Percentiles rank a stretch among this genome's conserved stretches.
Conservation (phyloP, 73 alveolate species). For the Stentor roeselii region DNA sequence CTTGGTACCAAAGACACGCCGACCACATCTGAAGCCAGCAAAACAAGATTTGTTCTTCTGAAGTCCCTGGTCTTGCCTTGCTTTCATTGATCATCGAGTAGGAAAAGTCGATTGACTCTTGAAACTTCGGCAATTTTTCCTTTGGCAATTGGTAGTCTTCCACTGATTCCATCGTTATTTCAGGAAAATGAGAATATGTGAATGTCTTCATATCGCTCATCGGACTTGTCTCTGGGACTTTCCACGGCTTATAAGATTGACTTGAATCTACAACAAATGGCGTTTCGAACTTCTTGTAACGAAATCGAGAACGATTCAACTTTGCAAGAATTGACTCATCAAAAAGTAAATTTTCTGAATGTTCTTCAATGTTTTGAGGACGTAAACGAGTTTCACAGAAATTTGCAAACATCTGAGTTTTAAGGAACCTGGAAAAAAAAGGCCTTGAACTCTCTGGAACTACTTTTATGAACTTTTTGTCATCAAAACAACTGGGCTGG, state of each 20-base stretch:
- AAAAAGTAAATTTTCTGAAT: not conserved
- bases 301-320: not conserved
- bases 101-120: no score
- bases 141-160: not conserved
- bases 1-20: not conserved
- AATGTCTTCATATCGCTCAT: not conserved
- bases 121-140: not conserved
- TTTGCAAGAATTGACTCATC: not conserved
- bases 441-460: not conserved
- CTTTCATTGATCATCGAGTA: no score
- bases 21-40: not conserved
- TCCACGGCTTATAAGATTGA: not conserved
- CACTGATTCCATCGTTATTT: not conserved
- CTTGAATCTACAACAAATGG: not conserved
- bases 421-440: not conserved
- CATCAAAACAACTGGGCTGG: not conserved
- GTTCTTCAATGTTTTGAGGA: not conserved
- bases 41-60: not conserved
- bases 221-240: not conserved
- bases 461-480: not conserved
- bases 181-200: not conserved
- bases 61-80: no score
- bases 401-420: not conserved
- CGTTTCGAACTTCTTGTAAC: not conserved
- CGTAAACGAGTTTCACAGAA: not conserved